These are phyloP conservation scores for Zizania palustris DNA, from an alignment of 202 grass and related monocot species.

Conservation along the genomic window DNA sequence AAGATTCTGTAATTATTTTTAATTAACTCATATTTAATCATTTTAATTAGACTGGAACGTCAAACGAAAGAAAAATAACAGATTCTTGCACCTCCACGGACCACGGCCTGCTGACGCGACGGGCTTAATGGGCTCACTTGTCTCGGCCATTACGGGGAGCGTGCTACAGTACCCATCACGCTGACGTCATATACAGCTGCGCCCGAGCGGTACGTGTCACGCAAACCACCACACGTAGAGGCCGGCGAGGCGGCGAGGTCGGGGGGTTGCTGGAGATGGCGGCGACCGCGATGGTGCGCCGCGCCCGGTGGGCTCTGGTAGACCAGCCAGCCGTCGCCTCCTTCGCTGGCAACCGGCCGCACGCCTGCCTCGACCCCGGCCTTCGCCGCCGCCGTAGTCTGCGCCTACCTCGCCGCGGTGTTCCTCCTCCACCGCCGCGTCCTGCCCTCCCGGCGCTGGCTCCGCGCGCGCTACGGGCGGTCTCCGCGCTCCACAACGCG, in stretches of 20 bases:
- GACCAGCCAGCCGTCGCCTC: constrained; percentile 65
- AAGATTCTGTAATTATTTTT: no score
- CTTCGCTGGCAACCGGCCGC: constrained; percentile 66
- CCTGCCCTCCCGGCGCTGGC: constrained; percentile 51
- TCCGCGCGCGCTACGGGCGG: constrained; percentile 39
- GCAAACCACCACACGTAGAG: background rate
- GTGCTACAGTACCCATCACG: no score
- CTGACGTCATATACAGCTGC: no score
- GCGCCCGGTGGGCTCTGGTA: constrained; percentile 66
- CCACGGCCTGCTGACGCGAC: no score
- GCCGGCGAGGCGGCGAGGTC: background rate
- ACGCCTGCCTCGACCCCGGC: constrained; percentile 59
- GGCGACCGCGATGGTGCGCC: constrained; percentile 33
- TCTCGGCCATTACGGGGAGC: no score
- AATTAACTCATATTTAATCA: no score
- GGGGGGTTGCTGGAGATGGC: constrained; percentile 27
- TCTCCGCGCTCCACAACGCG: constrained; percentile 72
- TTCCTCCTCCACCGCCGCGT: constrained; percentile 61
- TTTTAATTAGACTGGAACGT: no score
- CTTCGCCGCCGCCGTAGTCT: constrained; percentile 57
- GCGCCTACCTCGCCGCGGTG: constrained; percentile 67
- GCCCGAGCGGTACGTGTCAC: constrained; percentile 32
- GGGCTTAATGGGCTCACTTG: no score
- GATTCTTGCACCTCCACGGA: no score
- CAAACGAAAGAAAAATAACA: no score